Evolutionary conservation across 2,329 filamentous ascomycete genomes (phyloP).

Genomic region (Torrubiella hemipterigena): DNA sequence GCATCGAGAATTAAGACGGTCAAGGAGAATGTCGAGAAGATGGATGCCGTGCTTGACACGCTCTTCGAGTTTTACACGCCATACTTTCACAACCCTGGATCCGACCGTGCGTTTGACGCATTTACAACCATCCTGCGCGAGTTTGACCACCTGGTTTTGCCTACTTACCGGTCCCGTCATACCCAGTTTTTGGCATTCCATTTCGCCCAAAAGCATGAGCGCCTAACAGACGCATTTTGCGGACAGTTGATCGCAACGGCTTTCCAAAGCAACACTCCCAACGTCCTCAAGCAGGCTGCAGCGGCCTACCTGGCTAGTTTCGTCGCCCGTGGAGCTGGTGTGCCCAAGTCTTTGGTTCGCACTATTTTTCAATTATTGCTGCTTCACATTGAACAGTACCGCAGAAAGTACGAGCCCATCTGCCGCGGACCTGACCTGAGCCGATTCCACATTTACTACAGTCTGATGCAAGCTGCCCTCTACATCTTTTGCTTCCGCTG

Average conservation of each 20-base stretch:
- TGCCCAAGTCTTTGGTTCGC: conserved; percentile 64
- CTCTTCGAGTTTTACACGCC: conserved; percentile 76
- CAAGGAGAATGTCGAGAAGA: conserved; percentile 75
- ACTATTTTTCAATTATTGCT: conserved; percentile 73
- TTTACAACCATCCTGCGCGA: conserved; percentile 74
- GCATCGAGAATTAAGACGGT: conserved; percentile 55
- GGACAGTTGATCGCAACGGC: conserved; percentile 48
- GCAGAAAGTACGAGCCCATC: conserved; percentile 56
- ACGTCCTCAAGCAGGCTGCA: conserved; percentile 69
- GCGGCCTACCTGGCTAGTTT: conserved; percentile 92
- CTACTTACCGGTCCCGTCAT: conserved; percentile 83
- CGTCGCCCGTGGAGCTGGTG: conserved; percentile 76
- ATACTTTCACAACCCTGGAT: conserved; percentile 56
- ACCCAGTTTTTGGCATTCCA: conserved; percentile 95
- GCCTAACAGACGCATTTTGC: conserved; percentile 71
- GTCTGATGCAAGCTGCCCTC: conserved; percentile 74
- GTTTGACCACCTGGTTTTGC: conserved; percentile 79
- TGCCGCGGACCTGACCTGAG: conserved; percentile 79
- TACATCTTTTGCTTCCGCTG: conserved; percentile 98
- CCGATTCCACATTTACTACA: conserved; percentile 76
- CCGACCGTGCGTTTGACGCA: conserved; percentile 55
- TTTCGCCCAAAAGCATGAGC: conserved; percentile 72
- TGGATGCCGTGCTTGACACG: conserved; percentile 80
- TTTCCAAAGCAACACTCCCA: conserved; percentile 51
- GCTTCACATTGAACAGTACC: conserved; percentile 63